These are phyloP conservation scores for Bauhinia variegata DNA, from an alignment of 306 rosid species.

Conservation along the genomic window DNA sequence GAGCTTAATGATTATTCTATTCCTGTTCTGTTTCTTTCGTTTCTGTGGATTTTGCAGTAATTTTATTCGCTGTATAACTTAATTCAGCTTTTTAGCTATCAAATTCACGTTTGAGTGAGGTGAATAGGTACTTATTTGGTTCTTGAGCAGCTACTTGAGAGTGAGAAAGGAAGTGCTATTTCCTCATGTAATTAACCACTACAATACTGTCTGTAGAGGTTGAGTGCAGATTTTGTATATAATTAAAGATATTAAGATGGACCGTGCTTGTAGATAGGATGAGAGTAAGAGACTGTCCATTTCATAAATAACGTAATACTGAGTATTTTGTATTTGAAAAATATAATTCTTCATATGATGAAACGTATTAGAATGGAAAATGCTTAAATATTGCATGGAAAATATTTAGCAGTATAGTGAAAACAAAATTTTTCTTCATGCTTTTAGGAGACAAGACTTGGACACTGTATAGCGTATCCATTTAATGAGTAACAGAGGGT, in stretches of 20 bases:
- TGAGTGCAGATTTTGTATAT: constrained; percentile 24
- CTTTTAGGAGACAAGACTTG: no score
- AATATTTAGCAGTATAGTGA: no score
- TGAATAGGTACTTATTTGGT: constrained; percentile 1
- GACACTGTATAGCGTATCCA: no score
- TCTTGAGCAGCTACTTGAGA: not conserved
- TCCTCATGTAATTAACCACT: not conserved
- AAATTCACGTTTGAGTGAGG: not conserved
- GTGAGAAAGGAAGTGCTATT: no score
- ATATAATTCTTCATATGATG: not conserved
- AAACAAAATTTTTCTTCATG: no score
- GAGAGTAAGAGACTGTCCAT: no score
- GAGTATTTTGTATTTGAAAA: not conserved
- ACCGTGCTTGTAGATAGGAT: no score
- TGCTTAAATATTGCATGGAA: no score
- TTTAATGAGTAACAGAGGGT: no score
- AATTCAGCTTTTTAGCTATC: not conserved
- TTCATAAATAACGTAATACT: no score
- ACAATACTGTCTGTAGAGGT: not conserved
- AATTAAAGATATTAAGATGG: no score
- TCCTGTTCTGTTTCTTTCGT: not conserved
- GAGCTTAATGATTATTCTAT: not conserved
- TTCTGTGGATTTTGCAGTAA: not conserved
- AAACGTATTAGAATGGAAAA: not conserved
- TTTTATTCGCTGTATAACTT: not conserved